A percentile compares a stretch with the other conserved stretches of the same genome.
Conservation (phyloP, 208 protist species). For the Lotmaria passim region DNA sequence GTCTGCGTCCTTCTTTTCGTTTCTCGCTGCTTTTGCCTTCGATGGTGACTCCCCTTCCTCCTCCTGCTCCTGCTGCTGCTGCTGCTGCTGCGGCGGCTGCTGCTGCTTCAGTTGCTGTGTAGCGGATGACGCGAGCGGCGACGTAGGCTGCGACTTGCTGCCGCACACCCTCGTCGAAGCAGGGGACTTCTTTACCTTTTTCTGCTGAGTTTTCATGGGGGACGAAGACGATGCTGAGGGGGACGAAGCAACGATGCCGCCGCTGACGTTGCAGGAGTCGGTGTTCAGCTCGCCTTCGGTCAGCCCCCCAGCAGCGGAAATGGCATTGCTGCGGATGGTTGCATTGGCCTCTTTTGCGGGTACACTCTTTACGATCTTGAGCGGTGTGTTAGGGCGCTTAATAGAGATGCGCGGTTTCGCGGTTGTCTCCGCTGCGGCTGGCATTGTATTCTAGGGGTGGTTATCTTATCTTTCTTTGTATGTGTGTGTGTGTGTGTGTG, state of each 20-base stretch:
- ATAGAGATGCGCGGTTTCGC: neutral
- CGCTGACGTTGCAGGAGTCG: too few relatives aligned
- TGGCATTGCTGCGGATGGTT: too few relatives aligned
- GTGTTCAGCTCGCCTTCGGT: too few relatives aligned
- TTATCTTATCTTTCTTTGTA: neutral
- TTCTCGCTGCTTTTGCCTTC: too few relatives aligned
- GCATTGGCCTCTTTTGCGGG: neutral
- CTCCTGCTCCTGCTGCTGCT: too few relatives aligned
- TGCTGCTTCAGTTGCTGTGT: neutral
- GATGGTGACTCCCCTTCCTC: too few relatives aligned
- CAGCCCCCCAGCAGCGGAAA: too few relatives aligned
- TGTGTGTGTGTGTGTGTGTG: neutral
- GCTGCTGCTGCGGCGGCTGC: too few relatives aligned
- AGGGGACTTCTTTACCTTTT: neutral
- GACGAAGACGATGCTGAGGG: neutral
- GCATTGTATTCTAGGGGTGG: neutral
- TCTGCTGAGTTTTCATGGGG: neutral
- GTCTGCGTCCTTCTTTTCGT: too few relatives aligned
- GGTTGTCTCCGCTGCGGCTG: neutral
- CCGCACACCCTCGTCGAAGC: neutral
- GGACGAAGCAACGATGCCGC: neutral
- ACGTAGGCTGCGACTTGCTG: neutral
- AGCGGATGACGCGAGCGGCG: neutral
- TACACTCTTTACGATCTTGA: slow-evolving; percentile 10
- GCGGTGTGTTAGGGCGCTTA: neutral